Percentiles rank a stretch among this genome's conserved stretches.
phyloP scores from a whole-genome alignment of 345 rosid genomes.

The Gossypium longicalyx region DNA sequence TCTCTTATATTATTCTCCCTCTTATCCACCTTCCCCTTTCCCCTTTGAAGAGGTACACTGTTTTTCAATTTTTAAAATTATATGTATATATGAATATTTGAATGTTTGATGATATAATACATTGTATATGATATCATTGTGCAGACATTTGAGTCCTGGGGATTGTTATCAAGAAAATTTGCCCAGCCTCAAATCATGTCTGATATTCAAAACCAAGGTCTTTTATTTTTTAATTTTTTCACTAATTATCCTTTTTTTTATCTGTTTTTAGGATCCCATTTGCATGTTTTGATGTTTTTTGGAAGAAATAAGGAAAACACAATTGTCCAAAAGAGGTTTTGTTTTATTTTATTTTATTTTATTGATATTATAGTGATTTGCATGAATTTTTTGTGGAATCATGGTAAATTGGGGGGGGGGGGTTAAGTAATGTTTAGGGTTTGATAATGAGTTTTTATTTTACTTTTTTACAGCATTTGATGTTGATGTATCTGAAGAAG shows the following conservation, averaged over 20 bases:
- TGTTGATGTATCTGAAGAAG: too few species aligned
- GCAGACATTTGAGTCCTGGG: conserved; percentile 36
- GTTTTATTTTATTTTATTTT: too few species aligned
- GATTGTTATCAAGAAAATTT: conserved; percentile 5
- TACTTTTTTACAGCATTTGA: conserved; percentile 19
- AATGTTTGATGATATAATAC: neutral
- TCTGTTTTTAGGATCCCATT: too few species aligned
- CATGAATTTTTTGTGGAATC: too few species aligned
- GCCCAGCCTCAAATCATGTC: conserved; percentile 37
- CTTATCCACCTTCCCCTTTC: conserved; percentile 10
- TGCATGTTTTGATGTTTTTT: neutral
- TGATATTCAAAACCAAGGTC: conserved; percentile 29
- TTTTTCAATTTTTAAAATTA: neutral
- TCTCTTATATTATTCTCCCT: conserved; percentile 18
- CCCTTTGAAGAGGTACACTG: conserved; percentile 46
- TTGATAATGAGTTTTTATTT: neutral
- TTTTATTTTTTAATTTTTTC: neutral
- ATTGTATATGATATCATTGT: neutral
- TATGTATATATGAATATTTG: neutral
- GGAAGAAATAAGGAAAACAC: too few species aligned
- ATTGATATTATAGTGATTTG: too few species aligned
- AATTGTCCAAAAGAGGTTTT: too few species aligned
- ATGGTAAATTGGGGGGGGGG: too few species aligned
- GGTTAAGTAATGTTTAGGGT: too few species aligned
- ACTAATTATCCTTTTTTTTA: neutral